Percentiles rank a stretch among this genome's conserved stretches.
These are phyloP conservation scores for Penicillium taxi DNA, from an alignment of 495 filamentous ascomycete genomes.

Conservation along the genomic window DNA sequence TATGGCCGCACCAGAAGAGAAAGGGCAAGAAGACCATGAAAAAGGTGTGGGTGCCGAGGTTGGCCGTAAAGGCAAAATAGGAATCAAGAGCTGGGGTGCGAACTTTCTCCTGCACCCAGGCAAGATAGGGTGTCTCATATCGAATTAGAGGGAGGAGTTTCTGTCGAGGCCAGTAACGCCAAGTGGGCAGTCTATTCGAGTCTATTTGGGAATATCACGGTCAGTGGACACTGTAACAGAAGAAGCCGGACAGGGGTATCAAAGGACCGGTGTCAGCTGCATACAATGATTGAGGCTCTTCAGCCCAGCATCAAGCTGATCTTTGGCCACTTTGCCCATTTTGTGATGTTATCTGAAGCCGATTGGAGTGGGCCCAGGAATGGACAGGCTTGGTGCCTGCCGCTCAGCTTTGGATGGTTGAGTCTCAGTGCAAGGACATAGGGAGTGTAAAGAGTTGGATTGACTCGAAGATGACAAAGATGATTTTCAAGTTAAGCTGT, in stretches of 20 bases:
- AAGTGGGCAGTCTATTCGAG: constrained; percentile 71
- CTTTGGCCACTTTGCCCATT: constrained; percentile 30
- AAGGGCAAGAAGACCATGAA: constrained; percentile 93
- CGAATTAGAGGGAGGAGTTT: constrained; percentile 76
- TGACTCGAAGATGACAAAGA: neutral
- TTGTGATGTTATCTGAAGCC: constrained; percentile 20
- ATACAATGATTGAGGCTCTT: constrained; percentile 70
- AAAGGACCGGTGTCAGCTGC: constrained; percentile 10
- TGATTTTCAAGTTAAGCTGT: neutral
- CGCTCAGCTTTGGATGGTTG: constrained; percentile 9
- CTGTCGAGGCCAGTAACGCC: constrained; percentile 81
- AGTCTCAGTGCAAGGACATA: constrained; percentile 17
- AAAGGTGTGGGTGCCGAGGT: constrained; percentile 96
- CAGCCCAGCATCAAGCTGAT: constrained; percentile 61
- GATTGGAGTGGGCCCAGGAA: constrained; percentile 19
- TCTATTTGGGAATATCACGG: constrained; percentile 49
- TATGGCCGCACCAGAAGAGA: constrained; percentile 90
- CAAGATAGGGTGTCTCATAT: constrained; percentile 93
- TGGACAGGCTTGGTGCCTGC: constrained; percentile 19
- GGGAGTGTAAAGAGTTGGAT: constrained; percentile 21
- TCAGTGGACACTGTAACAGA: constrained; percentile 4
- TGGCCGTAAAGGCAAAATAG: constrained; percentile 94
- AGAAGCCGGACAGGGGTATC: neutral
- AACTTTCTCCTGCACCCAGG: constrained; percentile 67
- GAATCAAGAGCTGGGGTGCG: constrained; percentile 79